Base-by-base conservation (phyloP, 441 rosid species). In the Theobroma grandiflorum region DNA sequence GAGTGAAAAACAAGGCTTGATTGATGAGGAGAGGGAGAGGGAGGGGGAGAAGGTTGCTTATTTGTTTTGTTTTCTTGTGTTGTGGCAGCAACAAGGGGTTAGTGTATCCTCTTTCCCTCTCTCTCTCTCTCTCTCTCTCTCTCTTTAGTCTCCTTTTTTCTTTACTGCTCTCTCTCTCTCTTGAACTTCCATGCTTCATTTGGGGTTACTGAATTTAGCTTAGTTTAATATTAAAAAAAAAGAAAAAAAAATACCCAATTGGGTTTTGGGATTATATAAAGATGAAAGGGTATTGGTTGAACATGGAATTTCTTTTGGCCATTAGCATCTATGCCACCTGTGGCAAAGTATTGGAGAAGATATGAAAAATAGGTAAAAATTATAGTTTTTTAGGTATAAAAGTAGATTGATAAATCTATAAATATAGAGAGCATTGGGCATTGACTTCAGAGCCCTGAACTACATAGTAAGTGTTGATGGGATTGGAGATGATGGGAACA, bases 371-470 rank as follows among this genome's bases (percentile, higher is more conserved):
- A 26, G n/a, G 37, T 50, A 50, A 20, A 61, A 42, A 11, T 16
- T 50, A 61, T 49, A 12, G 1, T 26, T 26, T 26, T 26, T 26
- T 26, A 26, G 31, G 1, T 47, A 50, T 8, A 33, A 49, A 57
- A 58, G 45, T 4, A 9, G 37, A 20, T 69, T 11, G 57, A 53
- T 3, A 12, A 3, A 8, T 50, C 3, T 50, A 15, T 9, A 26
- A 47, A 55, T 55, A 33, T 11, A 22, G 12, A 0, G 22, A 70
- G 59, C 55, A 40, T 57, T 47, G 3, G 71, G 82, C 90, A 85
- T 90, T 86, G 87, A 89, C 90, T 89, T 88, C 86, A 84, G 86
- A 81, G 88, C 87, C 84, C 73, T 68, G 78, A 26, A 78, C 78
- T 59, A 49, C 18, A 47, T 18, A 35, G 22, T 40, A 9, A 72